Base-by-base conservation (phyloP, 257 asterid species). In the Solanum habrochaites region DNA sequence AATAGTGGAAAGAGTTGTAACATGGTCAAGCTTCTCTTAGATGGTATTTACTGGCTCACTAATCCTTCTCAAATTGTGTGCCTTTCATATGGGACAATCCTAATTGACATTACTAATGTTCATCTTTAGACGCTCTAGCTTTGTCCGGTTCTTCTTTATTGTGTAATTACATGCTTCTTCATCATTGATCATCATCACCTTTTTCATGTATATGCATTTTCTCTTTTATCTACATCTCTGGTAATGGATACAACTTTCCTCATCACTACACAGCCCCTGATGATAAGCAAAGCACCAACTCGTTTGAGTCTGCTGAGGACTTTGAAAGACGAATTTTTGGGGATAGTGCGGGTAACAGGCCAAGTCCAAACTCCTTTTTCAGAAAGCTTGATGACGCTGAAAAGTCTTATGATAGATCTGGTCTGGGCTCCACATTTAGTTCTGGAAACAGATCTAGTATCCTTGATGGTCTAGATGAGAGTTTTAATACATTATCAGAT, bases 371-470 rank as follows among this genome's bases (percentile, higher is more conserved):
- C 80, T 71, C 94, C 72, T 90, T 96, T 91, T 95, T 72, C 85
- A 83, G 47, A 78, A 90, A 92, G 89, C 91, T 93, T 18, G 94
- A 89, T 78, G 92, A 74, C 87, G 90, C 87, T 71, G 94, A 94
- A 92, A 96, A 87, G 88, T 89, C 93, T 42, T 86, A 90, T 40
- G 88, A 87, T 77, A 90, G 86, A 72, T 92, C 25, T 81, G 92
- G 93, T 77, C 13, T 32, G 70, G 91, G 92, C 81, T 70, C 89
- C 60, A 62, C 73, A 15, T 85, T 87, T 73, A 87, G 66, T 85
- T 4, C 58, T 74, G 93, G 91, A 71, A 86, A 87, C 69, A 88
- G 90, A 73, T 82, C 87, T 23, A 75, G 82, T 74, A 15, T 21
- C 83, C 82, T 88, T 83, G 91, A 90, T 87, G 93, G 89, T 87